Percentiles rank a stretch among this genome's conserved stretches.
Conservation (phyloP, 1,284 basidiomycete genomes). For the Malassezia vespertilionis region DNA sequence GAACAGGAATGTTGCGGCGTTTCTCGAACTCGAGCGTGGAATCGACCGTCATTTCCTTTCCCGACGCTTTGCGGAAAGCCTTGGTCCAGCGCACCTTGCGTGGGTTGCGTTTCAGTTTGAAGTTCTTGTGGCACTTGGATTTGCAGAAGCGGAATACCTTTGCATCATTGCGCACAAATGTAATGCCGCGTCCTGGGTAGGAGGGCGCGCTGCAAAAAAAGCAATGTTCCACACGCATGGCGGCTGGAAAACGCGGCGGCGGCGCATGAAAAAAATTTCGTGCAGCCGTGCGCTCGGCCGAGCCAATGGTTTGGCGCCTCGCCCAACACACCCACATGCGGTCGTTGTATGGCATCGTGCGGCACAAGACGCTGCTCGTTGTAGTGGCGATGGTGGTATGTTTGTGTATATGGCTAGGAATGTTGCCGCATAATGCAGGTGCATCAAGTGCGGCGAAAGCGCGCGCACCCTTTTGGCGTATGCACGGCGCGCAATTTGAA, state of each 20-base stretch:
- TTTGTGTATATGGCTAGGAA: too few relatives aligned
- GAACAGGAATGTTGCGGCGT: slow-evolving; percentile 89
- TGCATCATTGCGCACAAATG: slow-evolving; percentile 46
- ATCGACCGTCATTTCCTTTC: slow-evolving; percentile 99
- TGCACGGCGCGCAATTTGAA: slow-evolving; percentile 1
- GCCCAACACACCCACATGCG: too few relatives aligned
- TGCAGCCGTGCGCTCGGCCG: slow-evolving; percentile 8
- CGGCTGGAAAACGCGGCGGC: not conserved
- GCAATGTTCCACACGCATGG: slow-evolving; percentile 49
- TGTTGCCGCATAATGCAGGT: too few relatives aligned
- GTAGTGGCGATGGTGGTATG: too few relatives aligned
- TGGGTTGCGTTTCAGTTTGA: slow-evolving; percentile 98
- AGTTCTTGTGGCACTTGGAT: slow-evolving; percentile 48
- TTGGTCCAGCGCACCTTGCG: slow-evolving; percentile 99
- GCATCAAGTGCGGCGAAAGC: too few relatives aligned
- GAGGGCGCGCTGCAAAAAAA: slow-evolving; percentile 73
- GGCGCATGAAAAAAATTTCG: slow-evolving; percentile 3
- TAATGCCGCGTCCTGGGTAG: slow-evolving; percentile 70
- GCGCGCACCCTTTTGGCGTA: too few relatives aligned
- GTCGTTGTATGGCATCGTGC: too few relatives aligned
- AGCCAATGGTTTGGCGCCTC: too few relatives aligned
- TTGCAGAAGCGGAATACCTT: slow-evolving; percentile 45
- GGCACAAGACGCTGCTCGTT: too few relatives aligned
- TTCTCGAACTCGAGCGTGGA: slow-evolving; percentile 99
- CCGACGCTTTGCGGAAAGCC: slow-evolving; percentile 94